Evolutionary conservation across 2,329 filamentous ascomycete genomes (phyloP).

Genomic region (Xylogone sp.): DNA sequence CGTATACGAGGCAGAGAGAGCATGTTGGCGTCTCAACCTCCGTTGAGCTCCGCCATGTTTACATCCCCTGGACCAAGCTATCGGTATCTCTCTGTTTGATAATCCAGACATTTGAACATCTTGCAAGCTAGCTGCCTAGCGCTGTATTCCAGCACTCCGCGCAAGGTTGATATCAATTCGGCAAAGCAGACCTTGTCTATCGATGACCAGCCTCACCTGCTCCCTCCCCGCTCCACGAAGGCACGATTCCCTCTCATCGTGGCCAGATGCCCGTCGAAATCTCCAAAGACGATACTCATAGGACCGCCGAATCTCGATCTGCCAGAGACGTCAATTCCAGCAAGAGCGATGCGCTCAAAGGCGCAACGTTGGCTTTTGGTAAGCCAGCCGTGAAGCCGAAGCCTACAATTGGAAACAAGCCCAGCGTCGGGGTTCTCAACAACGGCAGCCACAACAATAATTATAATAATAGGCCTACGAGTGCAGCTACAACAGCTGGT

Average conservation of each 20-base stretch:
- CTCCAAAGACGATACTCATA: neutral
- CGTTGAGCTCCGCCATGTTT: no score
- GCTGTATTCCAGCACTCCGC: no score
- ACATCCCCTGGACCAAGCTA: no score
- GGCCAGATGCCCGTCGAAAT: slow-evolving; percentile 15
- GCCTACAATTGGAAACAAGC: slow-evolving; percentile 16
- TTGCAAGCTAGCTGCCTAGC: no score
- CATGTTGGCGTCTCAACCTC: no score
- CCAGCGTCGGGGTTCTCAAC: neutral
- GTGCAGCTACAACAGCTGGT: neutral
- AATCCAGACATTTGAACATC: no score
- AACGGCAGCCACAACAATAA: neutral
- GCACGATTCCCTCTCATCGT: slow-evolving; percentile 15
- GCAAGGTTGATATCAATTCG: no score
- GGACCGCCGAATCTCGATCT: slow-evolving; percentile 11
- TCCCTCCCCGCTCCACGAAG: slow-evolving; percentile 8
- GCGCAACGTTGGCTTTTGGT: slow-evolving; percentile 44
- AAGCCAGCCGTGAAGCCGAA: slow-evolving; percentile 38
- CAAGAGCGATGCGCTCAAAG: slow-evolving; percentile 41
- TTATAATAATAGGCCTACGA: neutral
- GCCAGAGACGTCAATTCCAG: slow-evolving; percentile 12
- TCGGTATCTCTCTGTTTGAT: no score
- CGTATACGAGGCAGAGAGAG: no score
- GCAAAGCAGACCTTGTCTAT: no score
- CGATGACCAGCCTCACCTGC: slow-evolving; percentile 12